Base-by-base conservation (phyloP, 345 rosid genomes). In the Sisymbrium irio region DNA sequence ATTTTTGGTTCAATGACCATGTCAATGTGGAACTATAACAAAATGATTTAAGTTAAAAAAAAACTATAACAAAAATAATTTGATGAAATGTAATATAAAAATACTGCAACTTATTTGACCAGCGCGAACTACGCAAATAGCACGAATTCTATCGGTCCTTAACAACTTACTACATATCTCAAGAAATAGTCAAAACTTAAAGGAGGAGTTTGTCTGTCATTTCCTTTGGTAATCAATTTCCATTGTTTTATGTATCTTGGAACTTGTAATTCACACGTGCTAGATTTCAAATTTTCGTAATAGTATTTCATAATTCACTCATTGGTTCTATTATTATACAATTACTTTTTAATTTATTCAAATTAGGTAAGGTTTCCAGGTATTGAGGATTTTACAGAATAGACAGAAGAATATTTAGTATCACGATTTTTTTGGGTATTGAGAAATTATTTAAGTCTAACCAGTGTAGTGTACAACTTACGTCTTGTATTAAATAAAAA, bases 141-240 rank as follows among this genome's bases (percentile, higher is more conserved):
- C 63, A 63, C 55, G 71, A 33, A 20, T 36, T 54, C 9, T 5
- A 62, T 41, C 13, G 44, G 36, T 51, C 45, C 46, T 65, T 5
- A 30, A 36, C 66, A 36, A 46, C 28, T 37, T 66, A 19, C 15
- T 49, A 6, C 66, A 36, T 45, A 36, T 17, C 6, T 45, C 53
- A 57, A 65, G 72, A 66, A 58, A 18, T 49, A 40, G 54, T 74
- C 67, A 66, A 66, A 36, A 35, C 53, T 37, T 32, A 18, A 56
- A 18, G 19, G 27, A 58, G 35, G 35, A 74, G 72, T 66, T 66
- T 74, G 67, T 66, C 62, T 74, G 78, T 58, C 73, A 66, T 62
- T 14, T 30, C 11, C 2, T 39, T 36, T 46, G 33, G 46, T 56
- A 18, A 74, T 44, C 20, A 40, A 12, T 22, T 65, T 64, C 8